phyloP scores from a whole-genome alignment of 148 eudicot genomes.

The Silene uniflora region DNA sequence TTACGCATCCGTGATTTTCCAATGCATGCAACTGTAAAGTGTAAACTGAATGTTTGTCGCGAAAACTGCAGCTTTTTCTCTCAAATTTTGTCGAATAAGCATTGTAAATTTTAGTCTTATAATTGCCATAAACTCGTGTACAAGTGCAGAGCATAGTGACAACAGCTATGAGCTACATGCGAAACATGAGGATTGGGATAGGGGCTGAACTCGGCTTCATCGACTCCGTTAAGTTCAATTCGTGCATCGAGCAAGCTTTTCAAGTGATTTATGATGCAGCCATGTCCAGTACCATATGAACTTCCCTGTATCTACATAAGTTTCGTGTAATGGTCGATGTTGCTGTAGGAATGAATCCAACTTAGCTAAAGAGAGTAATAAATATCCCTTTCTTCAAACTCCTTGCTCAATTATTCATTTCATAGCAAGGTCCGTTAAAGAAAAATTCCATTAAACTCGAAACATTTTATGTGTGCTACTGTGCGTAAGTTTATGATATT shows the following conservation, averaged over 20 bases:
- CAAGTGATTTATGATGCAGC: constrained; percentile 38
- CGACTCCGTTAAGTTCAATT: constrained; percentile 36
- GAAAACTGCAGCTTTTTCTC: no score
- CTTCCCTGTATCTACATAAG: background rate
- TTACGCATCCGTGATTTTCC: no score
- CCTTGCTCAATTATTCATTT: no score
- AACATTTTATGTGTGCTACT: background rate
- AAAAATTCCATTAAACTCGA: background rate
- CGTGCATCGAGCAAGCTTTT: constrained; percentile 42
- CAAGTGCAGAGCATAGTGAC: constrained; percentile 54
- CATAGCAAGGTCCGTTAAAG: background rate
- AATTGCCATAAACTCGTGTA: no score
- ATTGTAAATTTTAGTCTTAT: no score
- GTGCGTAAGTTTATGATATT: no score
- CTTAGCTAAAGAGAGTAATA: background rate
- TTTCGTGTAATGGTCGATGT: background rate
- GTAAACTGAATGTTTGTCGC: no score
- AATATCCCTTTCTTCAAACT: background rate
- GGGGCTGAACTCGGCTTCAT: constrained; percentile 48
- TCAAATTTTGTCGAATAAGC: no score
- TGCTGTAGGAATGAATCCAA: no score
- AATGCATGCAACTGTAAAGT: no score
- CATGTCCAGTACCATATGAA: background rate
- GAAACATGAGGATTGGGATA: constrained; percentile 38
- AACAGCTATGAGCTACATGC: constrained; percentile 50